Percentiles rank a stretch among this genome's conserved stretches.
Conservation (phyloP, 225 moss, liverwort and hornwort species). For the Sphagnum contortum region DNA sequence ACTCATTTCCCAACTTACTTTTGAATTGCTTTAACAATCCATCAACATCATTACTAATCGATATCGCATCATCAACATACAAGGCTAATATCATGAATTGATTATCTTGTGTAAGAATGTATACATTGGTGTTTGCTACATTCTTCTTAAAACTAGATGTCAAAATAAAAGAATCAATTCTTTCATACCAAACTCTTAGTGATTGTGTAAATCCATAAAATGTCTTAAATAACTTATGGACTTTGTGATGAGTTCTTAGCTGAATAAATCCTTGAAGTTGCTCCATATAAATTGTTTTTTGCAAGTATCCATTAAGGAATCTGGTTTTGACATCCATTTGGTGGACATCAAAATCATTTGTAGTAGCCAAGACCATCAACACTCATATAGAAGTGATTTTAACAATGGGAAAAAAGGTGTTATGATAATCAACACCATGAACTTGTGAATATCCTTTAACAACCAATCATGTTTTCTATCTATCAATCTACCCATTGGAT, state of each 20-base stretch:
- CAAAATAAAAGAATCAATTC: not conserved
- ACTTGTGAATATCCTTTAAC: slow-evolving; percentile 6
- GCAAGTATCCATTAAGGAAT: not conserved
- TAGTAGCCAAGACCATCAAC: too few species aligned
- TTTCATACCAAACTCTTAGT: not conserved
- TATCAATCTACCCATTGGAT: not conserved
- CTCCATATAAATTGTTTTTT: not conserved
- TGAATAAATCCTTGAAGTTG: not conserved
- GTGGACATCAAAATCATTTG: not conserved
- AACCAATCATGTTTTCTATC: not conserved
- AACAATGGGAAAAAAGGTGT: slow-evolving; percentile 1
- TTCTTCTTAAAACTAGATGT: not conserved
- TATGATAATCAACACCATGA: slow-evolving; percentile 1
- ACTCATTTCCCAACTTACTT: not conserved
- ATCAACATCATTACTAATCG: not conserved
- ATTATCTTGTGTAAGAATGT: not conserved
- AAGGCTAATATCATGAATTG: not conserved
- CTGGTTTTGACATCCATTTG: not conserved
- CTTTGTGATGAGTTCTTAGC: not conserved
- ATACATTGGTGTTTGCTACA: slow-evolving; percentile 1
- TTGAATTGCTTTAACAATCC: not conserved
- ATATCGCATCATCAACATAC: not conserved
- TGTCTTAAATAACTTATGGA: not conserved
- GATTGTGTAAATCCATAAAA: not conserved
- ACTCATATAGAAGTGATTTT: not conserved